A percentile compares a stretch with the other conserved stretches of the same genome.
phyloP scores from a whole-genome alignment of 768 basidiomycete genomes.

The Lyophyllum decastes region DNA sequence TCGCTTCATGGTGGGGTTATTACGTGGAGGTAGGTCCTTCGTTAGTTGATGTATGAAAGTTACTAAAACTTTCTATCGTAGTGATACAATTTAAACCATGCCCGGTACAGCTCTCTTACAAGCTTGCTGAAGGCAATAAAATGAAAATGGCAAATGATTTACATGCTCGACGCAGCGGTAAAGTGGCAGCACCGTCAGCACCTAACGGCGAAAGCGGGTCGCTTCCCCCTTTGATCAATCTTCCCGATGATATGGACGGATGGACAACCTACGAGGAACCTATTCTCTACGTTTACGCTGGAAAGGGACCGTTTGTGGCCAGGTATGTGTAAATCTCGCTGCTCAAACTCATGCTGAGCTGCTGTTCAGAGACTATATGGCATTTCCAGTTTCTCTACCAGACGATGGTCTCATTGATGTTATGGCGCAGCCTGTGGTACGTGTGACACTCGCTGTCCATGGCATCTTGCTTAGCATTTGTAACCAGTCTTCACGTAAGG shows the following conservation, averaged over 20 bases:
- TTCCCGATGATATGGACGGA: constrained; percentile 48
- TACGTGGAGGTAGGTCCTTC: constrained; percentile 60
- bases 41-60: neutral
- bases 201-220: constrained; percentile 17
- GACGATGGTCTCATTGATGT: constrained; percentile 81
- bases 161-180: constrained; percentile 35
- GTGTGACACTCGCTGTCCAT: constrained; percentile 16
- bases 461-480: neutral
- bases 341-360: neutral
- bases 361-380: constrained; percentile 64
- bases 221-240: constrained; percentile 49
- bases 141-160: constrained; percentile 61
- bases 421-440: constrained; percentile 61
- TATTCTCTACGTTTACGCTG: constrained; percentile 70
- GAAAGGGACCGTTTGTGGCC: constrained; percentile 77
- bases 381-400: constrained; percentile 80
- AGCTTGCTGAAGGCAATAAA: constrained; percentile 72
- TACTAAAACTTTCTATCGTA: constrained; percentile 23
- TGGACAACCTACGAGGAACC: constrained; percentile 76
- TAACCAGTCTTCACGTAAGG: constrained; percentile 48
- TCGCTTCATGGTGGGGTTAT: constrained; percentile 73
- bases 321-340: constrained; percentile 41
- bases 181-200: constrained; percentile 13
- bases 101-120: constrained; percentile 70
- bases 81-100: constrained; percentile 66